Evolutionary conservation across 495 filamentous ascomycete genomes (phyloP).

Genomic region (Penicillium goetzii): DNA sequence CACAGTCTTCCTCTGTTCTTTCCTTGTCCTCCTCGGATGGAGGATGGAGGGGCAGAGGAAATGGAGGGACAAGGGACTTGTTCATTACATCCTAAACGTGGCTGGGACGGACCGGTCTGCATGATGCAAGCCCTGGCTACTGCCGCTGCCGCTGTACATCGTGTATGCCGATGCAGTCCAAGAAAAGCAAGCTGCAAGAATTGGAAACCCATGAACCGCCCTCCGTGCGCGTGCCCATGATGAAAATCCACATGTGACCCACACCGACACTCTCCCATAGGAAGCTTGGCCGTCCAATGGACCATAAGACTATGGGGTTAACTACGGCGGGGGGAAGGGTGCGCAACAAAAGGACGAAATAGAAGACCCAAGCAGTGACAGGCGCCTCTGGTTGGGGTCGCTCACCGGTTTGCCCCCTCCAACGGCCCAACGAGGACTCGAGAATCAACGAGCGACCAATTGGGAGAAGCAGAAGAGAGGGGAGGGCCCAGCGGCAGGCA

Average conservation of each 20-base stretch:
- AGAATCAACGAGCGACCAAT: not conserved
- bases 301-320: not conserved
- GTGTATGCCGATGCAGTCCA: slow-evolving; percentile 9
- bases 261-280: slow-evolving; percentile 11
- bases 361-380: not conserved
- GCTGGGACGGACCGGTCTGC: slow-evolving; percentile 1
- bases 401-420: not conserved
- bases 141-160: not conserved
- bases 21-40: not conserved
- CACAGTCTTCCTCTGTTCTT: not conserved
- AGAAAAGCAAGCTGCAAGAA: slow-evolving; percentile 1
- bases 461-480: not conserved
- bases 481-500: slow-evolving; percentile 2
- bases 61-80: not conserved
- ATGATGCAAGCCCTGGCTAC: slow-evolving; percentile 9
- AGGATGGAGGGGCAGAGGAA: not conserved
- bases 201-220: not conserved
- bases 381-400: not conserved
- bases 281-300: not conserved
- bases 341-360: not conserved
- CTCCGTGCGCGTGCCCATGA: not conserved
- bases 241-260: slow-evolving; percentile 12
- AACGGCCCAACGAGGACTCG: not conserved
- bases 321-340: not conserved
- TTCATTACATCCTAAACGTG: not conserved